Evolutionary conservation across 2,329 filamentous ascomycete species (phyloP).

Genomic region (Colletotrichum scovillei): DNA sequence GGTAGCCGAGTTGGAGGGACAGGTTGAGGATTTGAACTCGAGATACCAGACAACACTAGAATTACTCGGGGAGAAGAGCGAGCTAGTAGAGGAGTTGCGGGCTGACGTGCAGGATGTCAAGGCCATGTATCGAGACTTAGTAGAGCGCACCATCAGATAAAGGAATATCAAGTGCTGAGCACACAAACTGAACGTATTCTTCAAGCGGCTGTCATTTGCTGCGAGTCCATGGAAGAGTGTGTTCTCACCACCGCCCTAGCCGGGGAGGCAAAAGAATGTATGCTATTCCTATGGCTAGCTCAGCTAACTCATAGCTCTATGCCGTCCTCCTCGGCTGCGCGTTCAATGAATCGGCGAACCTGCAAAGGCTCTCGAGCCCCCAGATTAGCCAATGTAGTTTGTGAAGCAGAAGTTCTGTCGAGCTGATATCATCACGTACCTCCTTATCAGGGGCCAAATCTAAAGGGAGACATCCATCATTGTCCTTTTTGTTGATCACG

Average conservation of each 20-base stretch:
- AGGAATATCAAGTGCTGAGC: not conserved
- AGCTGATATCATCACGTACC: constrained; percentile 57
- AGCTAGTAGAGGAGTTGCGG: constrained; percentile 89
- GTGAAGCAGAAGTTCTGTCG: too few relatives aligned
- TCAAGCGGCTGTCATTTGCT: not conserved
- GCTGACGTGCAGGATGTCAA: constrained; percentile 94
- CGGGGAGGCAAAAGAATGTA: not conserved
- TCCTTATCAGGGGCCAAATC: constrained; percentile 89
- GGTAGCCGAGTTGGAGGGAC: constrained; percentile 73
- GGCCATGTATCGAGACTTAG: constrained; percentile 93
- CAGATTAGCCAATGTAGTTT: not conserved
- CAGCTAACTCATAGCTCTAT: constrained; percentile 64
- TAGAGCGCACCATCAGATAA: constrained; percentile 83
- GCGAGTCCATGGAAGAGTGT: not conserved
- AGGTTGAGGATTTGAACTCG: constrained; percentile 75
- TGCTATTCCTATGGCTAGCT: not conserved
- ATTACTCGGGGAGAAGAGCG: constrained; percentile 96
- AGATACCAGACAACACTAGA: constrained; percentile 93
- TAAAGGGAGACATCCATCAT: constrained; percentile 76
- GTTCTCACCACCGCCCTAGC: not conserved
- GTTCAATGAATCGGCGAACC: constrained; percentile 81
- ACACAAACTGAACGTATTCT: not conserved
- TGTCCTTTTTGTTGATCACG: constrained; percentile 81
- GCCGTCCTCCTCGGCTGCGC: constrained; percentile 85
- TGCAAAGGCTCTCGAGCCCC: constrained; percentile 43